Evolutionary conservation across 257 asterid genomes (phyloP), one percentile per base, ranked within the genome.

Genomic region (Solanum sitiens): DNA sequence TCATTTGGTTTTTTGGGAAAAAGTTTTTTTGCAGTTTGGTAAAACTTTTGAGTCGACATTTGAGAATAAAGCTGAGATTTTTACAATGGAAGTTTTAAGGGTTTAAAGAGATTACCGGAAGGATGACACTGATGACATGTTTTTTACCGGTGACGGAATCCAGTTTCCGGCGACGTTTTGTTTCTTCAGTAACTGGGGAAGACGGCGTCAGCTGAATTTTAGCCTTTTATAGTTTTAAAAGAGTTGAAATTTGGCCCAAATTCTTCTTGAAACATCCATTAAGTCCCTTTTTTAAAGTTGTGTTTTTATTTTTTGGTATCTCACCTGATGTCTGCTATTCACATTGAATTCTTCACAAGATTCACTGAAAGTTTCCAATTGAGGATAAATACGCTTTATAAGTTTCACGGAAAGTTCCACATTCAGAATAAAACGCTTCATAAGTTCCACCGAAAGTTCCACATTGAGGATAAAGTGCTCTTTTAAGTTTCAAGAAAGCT

Each of bases 41-140:
- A 88, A 15, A 90, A 90, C 63, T 88, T 90, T 71, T 83, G 91
- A 84, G 89, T 85, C 67, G 94, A 92, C 98, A 94, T 96, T 88
- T 89, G 37, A 21, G 32, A 63, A n/a, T 18, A 47, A 80, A 80
- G 68, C 4, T 47, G 6, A 30, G 23, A 27, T 16, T 18, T 80
- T 47, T 47, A 47, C 30, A 2, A 30, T 47, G 85, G 44, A 44
- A 77, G 20, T 9, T 30, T 18, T 47, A 47, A 27, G 44, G 25
- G 8, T 80, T 8, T 47, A 0, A 79, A 6, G 84, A 79, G 65
- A 40, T 44, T 79, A 79, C 42, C 39, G 67, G 16, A 15, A 15
- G 40, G 23, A 14, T 27, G 67, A 44, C 7, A 79, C 21, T 8
- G 25, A 27, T 79, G 67, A 47, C 42, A 47, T 80, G 40, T 45